Conservation (phyloP, 2,329 filamentous ascomycete species). For the Fusarium sp. region DNA sequence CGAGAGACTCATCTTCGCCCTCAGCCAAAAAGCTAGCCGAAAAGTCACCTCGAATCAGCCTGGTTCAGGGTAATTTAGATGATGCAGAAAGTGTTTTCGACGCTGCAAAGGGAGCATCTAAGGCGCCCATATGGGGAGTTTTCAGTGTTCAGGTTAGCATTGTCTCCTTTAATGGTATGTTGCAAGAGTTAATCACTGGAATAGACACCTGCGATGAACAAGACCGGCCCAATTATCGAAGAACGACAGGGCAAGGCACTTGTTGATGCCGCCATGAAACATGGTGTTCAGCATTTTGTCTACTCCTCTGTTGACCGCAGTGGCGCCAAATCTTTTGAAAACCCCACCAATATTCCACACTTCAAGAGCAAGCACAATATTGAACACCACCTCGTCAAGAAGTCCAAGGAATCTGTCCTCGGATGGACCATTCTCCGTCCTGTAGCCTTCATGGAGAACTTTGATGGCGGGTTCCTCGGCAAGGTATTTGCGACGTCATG, state of each 20-base stretch:
- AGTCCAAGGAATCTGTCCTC: conserved; percentile 48
- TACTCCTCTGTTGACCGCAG: conserved; percentile 73
- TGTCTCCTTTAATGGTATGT: neutral
- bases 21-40: conserved; percentile 62
- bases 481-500: conserved; percentile 51
- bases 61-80: conserved; percentile 70
- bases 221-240: neutral
- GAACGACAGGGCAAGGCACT: conserved; percentile 65
- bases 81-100: conserved; percentile 63
- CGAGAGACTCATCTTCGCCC: conserved; percentile 65
- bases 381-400: conserved; percentile 68
- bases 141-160: neutral
- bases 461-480: conserved; percentile 47
- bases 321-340: conserved; percentile 62
- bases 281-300: conserved; percentile 69
- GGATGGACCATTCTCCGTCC: conserved; percentile 54
- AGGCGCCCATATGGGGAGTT: neutral
- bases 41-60: conserved; percentile 60
- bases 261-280: conserved; percentile 65
- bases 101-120: neutral
- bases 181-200: neutral
- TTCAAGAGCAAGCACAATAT: conserved; percentile 71
- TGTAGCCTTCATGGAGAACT: conserved; percentile 57
- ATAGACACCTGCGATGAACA: neutral
- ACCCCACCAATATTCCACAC: conserved; percentile 68